Percentiles rank a stretch among this genome's conserved stretches.
Conservation (phyloP, 164 flowering plant species). For the Annona cherimola region DNA sequence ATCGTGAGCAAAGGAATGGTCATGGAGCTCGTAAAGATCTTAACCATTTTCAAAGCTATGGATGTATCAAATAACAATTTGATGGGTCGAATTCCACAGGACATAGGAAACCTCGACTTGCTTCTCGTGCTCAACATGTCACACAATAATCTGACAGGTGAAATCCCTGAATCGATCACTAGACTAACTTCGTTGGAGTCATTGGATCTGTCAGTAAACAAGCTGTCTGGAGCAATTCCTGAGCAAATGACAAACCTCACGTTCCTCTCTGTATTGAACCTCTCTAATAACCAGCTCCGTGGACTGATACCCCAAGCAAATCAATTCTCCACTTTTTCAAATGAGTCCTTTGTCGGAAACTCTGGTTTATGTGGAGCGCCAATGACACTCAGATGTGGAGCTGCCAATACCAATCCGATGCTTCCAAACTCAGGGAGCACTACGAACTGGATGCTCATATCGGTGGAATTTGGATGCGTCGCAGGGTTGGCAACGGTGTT, state of each 20-base stretch:
- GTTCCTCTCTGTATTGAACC: constrained; percentile 13
- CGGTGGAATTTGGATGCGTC: background rate
- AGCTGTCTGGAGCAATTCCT: constrained; percentile 15
- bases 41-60: constrained; percentile 4
- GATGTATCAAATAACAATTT: constrained; percentile 15
- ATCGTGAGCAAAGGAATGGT: constrained; percentile 7
- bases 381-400: background rate
- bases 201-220: constrained; percentile 14
- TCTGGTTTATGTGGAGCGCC: constrained; percentile 15
- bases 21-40: constrained; percentile 8
- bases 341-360: constrained; percentile 9
- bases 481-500: background rate
- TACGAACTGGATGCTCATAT: background rate
- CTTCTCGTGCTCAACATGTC: constrained; percentile 8
- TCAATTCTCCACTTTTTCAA: constrained; percentile 12
- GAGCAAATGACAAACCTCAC: constrained; percentile 7
- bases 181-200: constrained; percentile 4
- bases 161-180: constrained; percentile 7
- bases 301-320: constrained; percentile 14
- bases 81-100: constrained; percentile 5
- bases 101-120: background rate
- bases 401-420: background rate
- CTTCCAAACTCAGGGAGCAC: background rate
- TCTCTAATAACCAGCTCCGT: constrained; percentile 8
- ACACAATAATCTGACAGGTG: constrained; percentile 3